Base-by-base conservation (phyloP, 805 yeast genomes). In the Komagataella mondaviorum region DNA sequence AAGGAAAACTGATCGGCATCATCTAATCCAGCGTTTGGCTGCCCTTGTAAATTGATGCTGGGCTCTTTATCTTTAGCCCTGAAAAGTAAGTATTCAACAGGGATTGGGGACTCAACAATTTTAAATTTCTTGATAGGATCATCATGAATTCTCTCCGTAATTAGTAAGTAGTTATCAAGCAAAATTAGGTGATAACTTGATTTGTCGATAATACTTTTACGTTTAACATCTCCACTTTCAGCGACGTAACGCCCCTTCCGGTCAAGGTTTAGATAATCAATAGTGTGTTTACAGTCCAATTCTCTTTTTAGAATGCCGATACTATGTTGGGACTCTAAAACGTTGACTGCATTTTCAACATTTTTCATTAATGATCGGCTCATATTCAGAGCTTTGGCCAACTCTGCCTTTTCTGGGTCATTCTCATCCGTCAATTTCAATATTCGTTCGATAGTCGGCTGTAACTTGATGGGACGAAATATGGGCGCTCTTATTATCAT, bases 101-200 rank as follows among this genome's bases (percentile, higher is more conserved):
- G 83, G 7, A 81, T 76, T 1, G 88, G 87, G 47, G 70, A 71
- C 57, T 81, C 87, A 8, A 70, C 60, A 0, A 81, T 72, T 55
- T 71, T 72, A 48, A 61, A 71, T 16, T 56, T 58, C 44, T 58
- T 48, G 51, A 45, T 44, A 14, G 47, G 54, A 6, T 69, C 75
- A 47, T 72, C 75, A 6, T 70, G 69, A 2, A 75, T 63, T 48
- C 71, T 72, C 45, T 87, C 83, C 1, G 87, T 36, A 17, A 88
- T 73, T 36, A 88, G 60, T 47, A 88, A 64, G 57, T 73, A 85
- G 59, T 88, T 85, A 60, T 88, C 95, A 50, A 88, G 65, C 24
- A 88, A 65, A 17, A 86, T 77, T 22, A 85, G 58, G 55, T 77
- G 71, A 1, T 70, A 65, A 0, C 73, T 68, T 6, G 70, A 66